phyloP scores from a whole-genome alignment of 345 rosid species.

The Angophora floribunda region DNA sequence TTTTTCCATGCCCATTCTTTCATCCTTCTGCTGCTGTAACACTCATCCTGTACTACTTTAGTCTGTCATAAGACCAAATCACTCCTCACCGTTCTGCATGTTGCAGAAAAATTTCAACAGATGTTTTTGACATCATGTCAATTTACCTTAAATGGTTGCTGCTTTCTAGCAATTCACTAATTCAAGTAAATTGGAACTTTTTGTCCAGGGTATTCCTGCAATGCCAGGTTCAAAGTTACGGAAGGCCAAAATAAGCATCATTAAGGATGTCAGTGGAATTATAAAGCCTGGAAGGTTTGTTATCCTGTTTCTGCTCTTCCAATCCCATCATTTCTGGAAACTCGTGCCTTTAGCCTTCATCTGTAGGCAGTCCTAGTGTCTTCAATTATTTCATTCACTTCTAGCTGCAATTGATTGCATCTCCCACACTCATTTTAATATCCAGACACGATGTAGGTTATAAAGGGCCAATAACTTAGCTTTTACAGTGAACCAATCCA shows the following conservation, averaged over 20 bases:
- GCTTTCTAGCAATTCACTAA: neutral
- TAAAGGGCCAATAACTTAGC: neutral
- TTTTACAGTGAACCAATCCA: neutral
- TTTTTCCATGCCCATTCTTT: neutral
- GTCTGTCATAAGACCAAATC: neutral
- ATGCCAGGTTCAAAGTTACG: conserved; percentile 21
- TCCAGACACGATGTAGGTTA: neutral
- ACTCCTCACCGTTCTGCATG: neutral
- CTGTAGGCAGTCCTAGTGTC: neutral
- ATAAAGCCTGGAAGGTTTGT: conserved; percentile 61
- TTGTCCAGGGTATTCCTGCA: conserved; percentile 28
- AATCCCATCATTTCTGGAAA: neutral
- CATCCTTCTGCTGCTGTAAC: neutral
- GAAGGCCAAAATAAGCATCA: conserved; percentile 42
- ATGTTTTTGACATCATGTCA: neutral
- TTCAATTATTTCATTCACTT: neutral
- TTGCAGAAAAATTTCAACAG: neutral
- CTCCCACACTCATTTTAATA: neutral
- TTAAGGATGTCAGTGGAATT: conserved; percentile 42
- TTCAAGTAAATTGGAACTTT: neutral
- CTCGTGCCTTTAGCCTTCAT: neutral
- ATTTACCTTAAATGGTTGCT: neutral
- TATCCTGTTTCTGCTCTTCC: neutral
- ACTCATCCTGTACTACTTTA: neutral
- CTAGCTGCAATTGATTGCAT: neutral